Base-by-base conservation (phyloP, 192 early-diverging fungal genomes). In the Podila epicladia region DNA sequence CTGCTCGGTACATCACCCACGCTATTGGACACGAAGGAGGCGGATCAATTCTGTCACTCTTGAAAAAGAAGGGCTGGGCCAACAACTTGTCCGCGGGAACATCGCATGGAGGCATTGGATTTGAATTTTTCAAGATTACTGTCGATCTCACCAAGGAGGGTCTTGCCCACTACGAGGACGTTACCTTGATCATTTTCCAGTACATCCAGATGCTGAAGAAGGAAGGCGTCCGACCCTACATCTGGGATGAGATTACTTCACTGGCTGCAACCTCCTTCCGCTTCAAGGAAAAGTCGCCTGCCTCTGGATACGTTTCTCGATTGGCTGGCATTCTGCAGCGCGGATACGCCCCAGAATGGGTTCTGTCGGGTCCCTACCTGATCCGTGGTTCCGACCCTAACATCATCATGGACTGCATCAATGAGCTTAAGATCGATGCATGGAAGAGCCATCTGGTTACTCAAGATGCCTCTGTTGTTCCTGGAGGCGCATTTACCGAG, bases 51-150 rank as follows among this genome's bases (percentile, higher is more conserved):
- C 83, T 97, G 26, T 94, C 94, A 5, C 74, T 91, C 31, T 83
- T 99, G 37, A 98, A 97, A 74, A 88, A 92, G 72, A 91, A 93
- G 64, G 94, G 97, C 3, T 99, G 98, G 98, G 95, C 95, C 2
- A 91, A 93, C 48, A 87, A 87, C 38, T 82, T 97, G 49, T 87
- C 88, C 17, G 93, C 92, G 0, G 93, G 94, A 28, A 73, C 85
- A 5, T 85, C 84, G 24, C 84, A 87, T 57, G 91, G 91, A 50
- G 90, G 88, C 3, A 89, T 89, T 78, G 86, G 91, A 64, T 91
- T 95, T 88, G 87, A 92, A 51, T 91, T 98, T 76, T 94, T 97
- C 87, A 93, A 90, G 75, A 88, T 99, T 64, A 86, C 85, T 19
- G 82, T 97, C 45, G 92, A 92, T 71, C 86, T 99, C 67, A 98